Percentiles rank a stretch among this genome's conserved stretches.
Conservation (phyloP, 2,329 filamentous ascomycete species). For the Purpureocillium lavendulum region DNA sequence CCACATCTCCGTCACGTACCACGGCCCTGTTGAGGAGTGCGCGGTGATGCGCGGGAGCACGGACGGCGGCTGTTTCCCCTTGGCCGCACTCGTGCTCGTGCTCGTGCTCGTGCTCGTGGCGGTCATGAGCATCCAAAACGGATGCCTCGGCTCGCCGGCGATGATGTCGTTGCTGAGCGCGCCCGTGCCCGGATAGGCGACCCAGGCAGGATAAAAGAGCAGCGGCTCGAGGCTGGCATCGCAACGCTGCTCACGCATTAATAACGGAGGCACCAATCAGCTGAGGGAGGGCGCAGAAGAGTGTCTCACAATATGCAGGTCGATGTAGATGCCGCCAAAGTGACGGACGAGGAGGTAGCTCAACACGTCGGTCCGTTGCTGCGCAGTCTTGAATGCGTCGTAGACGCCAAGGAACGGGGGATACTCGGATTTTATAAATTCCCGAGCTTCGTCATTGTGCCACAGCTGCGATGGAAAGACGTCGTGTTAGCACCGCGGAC, state of each 20-base stretch:
- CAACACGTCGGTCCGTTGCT: conserved; percentile 71
- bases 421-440: conserved; percentile 67
- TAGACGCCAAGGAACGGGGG: conserved; percentile 72
- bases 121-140: conserved; percentile 6
- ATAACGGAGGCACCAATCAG: not conserved
- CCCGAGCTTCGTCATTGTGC: conserved; percentile 61
- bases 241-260: conserved; percentile 22
- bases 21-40: conserved; percentile 4
- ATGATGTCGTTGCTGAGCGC: conserved; percentile 6
- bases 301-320: conserved; percentile 47
- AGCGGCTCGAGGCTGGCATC: conserved; percentile 6
- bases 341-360: conserved; percentile 72
- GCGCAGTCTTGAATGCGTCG: conserved; percentile 64
- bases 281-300: not conserved
- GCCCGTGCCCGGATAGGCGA: conserved; percentile 5
- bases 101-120: conserved; percentile 6
- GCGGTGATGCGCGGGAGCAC: conserved; percentile 4
- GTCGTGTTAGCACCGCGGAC: not conserved
- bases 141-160: conserved; percentile 6
- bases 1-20: conserved; percentile 7
- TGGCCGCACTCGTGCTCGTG: not conserved
- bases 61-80: not conserved
- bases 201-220: conserved; percentile 7
- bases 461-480: conserved; percentile 38
- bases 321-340: conserved; percentile 75